Percentiles rank a stretch among this genome's conserved stretches.
These are phyloP conservation scores for Fusarium oligoseptatum DNA, from an alignment of 2,329 filamentous ascomycete species.

Conservation along the genomic window DNA sequence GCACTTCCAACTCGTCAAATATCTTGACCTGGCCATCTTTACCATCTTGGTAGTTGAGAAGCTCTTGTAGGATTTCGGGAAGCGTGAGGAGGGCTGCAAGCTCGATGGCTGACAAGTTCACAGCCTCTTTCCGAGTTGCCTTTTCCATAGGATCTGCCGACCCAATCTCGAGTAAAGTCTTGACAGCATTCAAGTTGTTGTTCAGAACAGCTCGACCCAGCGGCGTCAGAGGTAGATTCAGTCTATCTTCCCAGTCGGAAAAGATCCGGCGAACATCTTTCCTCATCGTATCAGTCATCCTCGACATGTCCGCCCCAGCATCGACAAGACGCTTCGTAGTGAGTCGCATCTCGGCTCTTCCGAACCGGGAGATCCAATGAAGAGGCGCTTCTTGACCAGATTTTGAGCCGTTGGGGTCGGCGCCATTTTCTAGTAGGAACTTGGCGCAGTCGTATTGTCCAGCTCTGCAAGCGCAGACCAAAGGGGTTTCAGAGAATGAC, in stretches of 20 bases:
- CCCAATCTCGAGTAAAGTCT: background rate
- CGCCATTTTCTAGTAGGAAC: background rate
- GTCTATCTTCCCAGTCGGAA: conserved; percentile 7
- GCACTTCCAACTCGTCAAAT: background rate
- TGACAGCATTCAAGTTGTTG: background rate
- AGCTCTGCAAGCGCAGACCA: conserved; percentile 7
- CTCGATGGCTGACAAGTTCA: background rate
- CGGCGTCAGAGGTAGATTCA: background rate
- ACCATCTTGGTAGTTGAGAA: background rate
- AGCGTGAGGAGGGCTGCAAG: background rate
- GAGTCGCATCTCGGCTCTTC: background rate
- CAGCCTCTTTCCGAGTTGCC: background rate
- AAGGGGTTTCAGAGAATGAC: background rate
- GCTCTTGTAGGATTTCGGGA: background rate
- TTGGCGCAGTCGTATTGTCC: background rate
- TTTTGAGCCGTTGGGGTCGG: background rate
- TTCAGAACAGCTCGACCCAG: background rate
- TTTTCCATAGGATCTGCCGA: background rate
- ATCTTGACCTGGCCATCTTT: background rate
- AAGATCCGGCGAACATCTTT: conserved; percentile 1
- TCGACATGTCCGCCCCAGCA: background rate
- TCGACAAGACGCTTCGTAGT: background rate
- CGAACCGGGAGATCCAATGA: conserved; percentile 3
- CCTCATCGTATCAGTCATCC: background rate
- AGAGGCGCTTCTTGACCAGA: conserved; percentile 2